Conservation (phyloP, 2,329 filamentous ascomycete species). For the Sphaceloma murrayae region DNA sequence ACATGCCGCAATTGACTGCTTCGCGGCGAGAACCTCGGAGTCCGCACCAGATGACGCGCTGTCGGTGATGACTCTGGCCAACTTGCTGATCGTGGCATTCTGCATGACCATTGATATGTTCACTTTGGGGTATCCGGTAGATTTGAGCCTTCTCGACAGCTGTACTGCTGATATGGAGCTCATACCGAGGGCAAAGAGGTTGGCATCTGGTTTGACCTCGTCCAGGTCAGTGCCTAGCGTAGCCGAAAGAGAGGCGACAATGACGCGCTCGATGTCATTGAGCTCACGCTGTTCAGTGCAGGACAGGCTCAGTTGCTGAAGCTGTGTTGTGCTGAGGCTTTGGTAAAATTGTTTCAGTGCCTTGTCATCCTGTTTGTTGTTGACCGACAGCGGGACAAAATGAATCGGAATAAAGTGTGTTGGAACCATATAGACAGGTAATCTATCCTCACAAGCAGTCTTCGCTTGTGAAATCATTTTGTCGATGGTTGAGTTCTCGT, state of each 20-base stretch:
- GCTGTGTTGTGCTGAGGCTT: slow-evolving; percentile 47
- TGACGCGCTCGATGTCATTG: slow-evolving; percentile 34
- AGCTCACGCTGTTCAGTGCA: slow-evolving; percentile 22
- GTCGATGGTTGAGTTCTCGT: slow-evolving; percentile 1
- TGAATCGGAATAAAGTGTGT: slow-evolving; percentile 68
- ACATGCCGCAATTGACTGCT: slow-evolving; percentile 54
- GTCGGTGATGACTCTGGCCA: slow-evolving; percentile 30
- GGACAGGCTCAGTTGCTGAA: slow-evolving; percentile 42
- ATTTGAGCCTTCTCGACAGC: slow-evolving; percentile 55
- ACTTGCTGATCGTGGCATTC: slow-evolving; percentile 36
- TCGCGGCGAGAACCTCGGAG: slow-evolving; percentile 38
- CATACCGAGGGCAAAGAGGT: slow-evolving; percentile 75
- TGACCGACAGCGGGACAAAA: slow-evolving; percentile 68
- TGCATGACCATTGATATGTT: slow-evolving; percentile 60
- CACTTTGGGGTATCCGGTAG: slow-evolving; percentile 50
- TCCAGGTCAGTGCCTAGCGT: slow-evolving; percentile 41
- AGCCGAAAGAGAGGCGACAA: slow-evolving; percentile 47
- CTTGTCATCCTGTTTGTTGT: slow-evolving; percentile 80
- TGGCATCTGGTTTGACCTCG: slow-evolving; percentile 48
- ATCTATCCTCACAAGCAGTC: slow-evolving; percentile 54
- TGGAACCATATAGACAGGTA: slow-evolving; percentile 85
- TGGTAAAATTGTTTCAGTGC: slow-evolving; percentile 58
- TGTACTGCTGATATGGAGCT: slow-evolving; percentile 79
- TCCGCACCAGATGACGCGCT: slow-evolving; percentile 13
- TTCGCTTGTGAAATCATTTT: slow-evolving; percentile 41